phyloP scores from a whole-genome alignment of 192 early-diverging fungal species.

The Cladochytrium replicatum region DNA sequence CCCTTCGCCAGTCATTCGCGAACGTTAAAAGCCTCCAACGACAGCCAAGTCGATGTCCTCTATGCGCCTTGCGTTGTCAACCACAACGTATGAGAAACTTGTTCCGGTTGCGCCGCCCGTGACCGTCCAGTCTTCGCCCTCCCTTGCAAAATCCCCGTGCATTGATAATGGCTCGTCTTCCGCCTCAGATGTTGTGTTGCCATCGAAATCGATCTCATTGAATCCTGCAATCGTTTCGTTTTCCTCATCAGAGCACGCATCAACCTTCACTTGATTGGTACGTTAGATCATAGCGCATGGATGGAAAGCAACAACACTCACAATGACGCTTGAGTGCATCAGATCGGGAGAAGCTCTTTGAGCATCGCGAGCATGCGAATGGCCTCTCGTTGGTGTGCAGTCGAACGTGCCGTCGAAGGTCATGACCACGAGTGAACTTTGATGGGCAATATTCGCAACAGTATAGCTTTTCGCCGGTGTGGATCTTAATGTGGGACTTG shows the following conservation, averaged over 20 bases:
- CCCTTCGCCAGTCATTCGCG: too few relatives aligned
- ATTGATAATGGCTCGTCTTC: too few relatives aligned
- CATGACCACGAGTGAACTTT: neutral
- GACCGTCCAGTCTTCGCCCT: neutral
- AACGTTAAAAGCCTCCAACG: too few relatives aligned
- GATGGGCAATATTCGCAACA: slow-evolving; percentile 5
- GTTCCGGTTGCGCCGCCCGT: neutral
- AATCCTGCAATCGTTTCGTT: slow-evolving; percentile 9
- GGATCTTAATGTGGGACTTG: slow-evolving; percentile 40
- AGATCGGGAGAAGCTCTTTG: slow-evolving; percentile 10
- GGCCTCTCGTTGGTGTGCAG: slow-evolving; percentile 5
- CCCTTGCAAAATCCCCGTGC: too few relatives aligned
- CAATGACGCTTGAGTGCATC: slow-evolving; percentile 12
- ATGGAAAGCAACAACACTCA: neutral
- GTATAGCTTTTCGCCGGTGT: slow-evolving; percentile 17
- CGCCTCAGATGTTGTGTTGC: too few relatives aligned
- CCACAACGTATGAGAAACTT: slow-evolving; percentile 7
- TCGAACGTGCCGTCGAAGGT: slow-evolving; percentile 2
- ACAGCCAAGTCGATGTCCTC: too few relatives aligned
- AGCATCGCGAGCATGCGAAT: slow-evolving; percentile 7
- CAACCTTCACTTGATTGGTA: neutral
- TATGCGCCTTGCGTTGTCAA: too few relatives aligned
- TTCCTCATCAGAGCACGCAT: neutral
- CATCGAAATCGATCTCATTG: too few relatives aligned
- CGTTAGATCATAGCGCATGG: neutral